Evolutionary conservation across 345 rosid genomes (phyloP).

Genomic region (Nephelium lappaceum): DNA sequence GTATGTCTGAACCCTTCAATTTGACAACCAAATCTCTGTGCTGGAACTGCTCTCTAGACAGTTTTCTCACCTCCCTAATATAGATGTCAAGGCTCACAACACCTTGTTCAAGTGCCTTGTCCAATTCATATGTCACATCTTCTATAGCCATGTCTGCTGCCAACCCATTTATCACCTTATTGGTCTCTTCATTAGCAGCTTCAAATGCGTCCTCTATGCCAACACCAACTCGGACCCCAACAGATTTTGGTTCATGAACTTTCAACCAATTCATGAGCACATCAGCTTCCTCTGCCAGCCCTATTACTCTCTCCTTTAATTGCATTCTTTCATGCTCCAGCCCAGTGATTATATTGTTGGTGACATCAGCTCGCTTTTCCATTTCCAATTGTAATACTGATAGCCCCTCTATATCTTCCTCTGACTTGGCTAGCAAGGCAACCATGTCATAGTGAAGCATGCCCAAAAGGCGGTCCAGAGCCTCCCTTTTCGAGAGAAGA

Average conservation of each 20-base stretch:
- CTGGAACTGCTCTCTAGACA: slow-evolving; percentile 69
- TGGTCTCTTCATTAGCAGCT: slow-evolving; percentile 36
- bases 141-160: slow-evolving; percentile 58
- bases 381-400: slow-evolving; percentile 40
- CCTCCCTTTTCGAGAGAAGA: slow-evolving; percentile 53
- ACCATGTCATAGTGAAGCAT: slow-evolving; percentile 55
- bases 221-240: slow-evolving; percentile 14
- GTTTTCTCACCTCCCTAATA: slow-evolving; percentile 56
- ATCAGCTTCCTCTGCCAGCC: slow-evolving; percentile 29
- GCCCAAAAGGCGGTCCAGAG: slow-evolving; percentile 62
- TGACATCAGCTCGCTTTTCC: slow-evolving; percentile 20
- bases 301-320: slow-evolving; percentile 32
- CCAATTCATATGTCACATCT: slow-evolving; percentile 56
- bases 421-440: slow-evolving; percentile 26
- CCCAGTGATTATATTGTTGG: slow-evolving; percentile 24
- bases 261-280: slow-evolving; percentile 46
- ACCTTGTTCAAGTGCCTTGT: slow-evolving; percentile 47
- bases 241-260: slow-evolving; percentile 28
- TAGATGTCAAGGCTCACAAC: slow-evolving; percentile 47
- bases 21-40: slow-evolving; percentile 23
- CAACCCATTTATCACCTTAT: slow-evolving; percentile 29
- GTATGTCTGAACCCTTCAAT: slow-evolving; percentile 3
- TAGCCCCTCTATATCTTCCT: slow-evolving; percentile 47
- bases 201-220: slow-evolving; percentile 40
- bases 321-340: slow-evolving; percentile 43